Evolutionary conservation across 257 asterid genomes (phyloP), one percentile per base, ranked within the genome.

Genomic region (Solanum etuberosum): DNA sequence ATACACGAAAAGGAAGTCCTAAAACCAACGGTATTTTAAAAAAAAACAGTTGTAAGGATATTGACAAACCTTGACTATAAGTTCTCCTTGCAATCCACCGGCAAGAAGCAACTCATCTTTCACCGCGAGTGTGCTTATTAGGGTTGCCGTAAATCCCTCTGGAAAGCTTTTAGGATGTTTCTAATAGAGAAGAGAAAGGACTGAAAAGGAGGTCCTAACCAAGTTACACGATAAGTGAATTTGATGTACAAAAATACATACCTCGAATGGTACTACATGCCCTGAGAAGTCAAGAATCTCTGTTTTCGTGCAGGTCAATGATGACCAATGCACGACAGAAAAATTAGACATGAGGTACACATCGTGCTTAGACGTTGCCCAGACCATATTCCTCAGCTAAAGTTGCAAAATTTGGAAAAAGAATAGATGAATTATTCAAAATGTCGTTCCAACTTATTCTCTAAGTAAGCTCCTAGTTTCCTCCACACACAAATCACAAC

Each of bases 51-150:
- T 92, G 93, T 84, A 94, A 31, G 78, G 78, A 71, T 8, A 21
- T 73, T 21, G 48, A 73, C 51, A 61, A 23, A 94, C 97, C 97
- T 94, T 94, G 98, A 98, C 94, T 65, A 96, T 93, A 68, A 96
- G 93, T 89, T 96, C 98, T 86, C 99, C 99, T 87, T 93, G 98
- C 92, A 93, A 94, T 83, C 99, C 98, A 89, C 99, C 98, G 23
- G 98, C 78, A 32, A 71, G 43, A 4, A 71, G 78, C 42, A 71
- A 71, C 25, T 32, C 32, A 71, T 71, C 96, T 90, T 93, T 95
- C 86, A 95, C 98, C 5, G 98, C 96, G 37, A 95, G 90, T 29
- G 98, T 95, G 93, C 98, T 94, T 90, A 96, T 93, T 89, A 93
- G 98, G 80, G 98, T 96, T 91, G 91, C 98, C 5, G 93, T 90